Evolutionary conservation across 176 grass and related monocot species (phyloP), one percentile per base, ranked within the genome.

Genomic region (Juncus inflexus): DNA sequence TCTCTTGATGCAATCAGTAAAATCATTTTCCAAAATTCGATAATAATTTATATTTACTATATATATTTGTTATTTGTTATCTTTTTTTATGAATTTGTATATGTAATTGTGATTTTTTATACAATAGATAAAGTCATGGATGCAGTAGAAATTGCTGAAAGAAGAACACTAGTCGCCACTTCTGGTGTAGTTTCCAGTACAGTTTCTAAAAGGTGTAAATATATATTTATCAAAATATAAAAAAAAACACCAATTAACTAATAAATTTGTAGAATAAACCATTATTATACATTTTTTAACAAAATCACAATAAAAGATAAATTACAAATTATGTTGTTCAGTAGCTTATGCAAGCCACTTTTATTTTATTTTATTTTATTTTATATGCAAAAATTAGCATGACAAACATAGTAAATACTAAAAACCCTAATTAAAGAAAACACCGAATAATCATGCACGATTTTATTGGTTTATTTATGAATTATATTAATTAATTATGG

Each of bases 1-100:
- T 79, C 94, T 14, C 67, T 97, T 12, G 94, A 97, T 69, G 85
- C 88, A 37, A 77, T 97, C 66, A 97, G 94, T 97, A 78, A 65
- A 84, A 28, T 5, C 7, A 62, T n/a, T 9, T 62, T 71, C 53
- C 36, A 15, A 37, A 50, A 58, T 8, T 69, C 49, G 35, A 41
- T 40, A 35, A 9, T 76, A 63, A 8, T 15, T 49, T 50, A 9
- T 12, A 36, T 10, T 12, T 42, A 67, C 9, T n/a, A 40, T 41
- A 5, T 40, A 42, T 45, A 45, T 2, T 10, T 81, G 2, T 4
- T 64, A 6, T 10, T 42, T 3, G 4, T 55, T 9, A n/a, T 43
- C 1, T 16, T 16, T 57, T 55, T 74, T 39, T n/a, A 72, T 28
- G 19, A 28, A 28, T 28, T 47, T 47, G 2, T 47, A 6, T 47